Percentiles rank a stretch among this genome's conserved stretches.
phyloP scores from a whole-genome alignment of 208 protist species.

The Leptomonas seymouri region DNA sequence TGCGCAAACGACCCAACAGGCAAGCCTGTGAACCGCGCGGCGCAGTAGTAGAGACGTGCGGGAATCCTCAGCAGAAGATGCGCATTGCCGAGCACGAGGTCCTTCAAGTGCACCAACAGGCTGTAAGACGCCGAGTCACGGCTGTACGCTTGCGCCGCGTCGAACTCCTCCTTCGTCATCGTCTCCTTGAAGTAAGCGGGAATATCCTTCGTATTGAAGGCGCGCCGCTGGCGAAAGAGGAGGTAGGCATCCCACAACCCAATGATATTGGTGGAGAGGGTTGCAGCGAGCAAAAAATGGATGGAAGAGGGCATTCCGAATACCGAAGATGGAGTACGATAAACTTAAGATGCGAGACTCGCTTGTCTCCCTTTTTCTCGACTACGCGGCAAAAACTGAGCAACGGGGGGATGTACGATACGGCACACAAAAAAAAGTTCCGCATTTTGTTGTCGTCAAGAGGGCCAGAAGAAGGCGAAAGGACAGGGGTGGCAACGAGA shows the following conservation, averaged over 20 bases:
- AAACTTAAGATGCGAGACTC: not conserved
- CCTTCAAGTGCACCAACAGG: slow-evolving; percentile 40
- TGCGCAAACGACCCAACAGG: slow-evolving; percentile 57
- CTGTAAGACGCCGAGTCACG: slow-evolving; percentile 35
- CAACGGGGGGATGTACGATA: no score
- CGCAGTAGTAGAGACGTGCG: slow-evolving; percentile 45
- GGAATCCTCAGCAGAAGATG: slow-evolving; percentile 40
- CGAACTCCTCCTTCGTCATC: slow-evolving; percentile 49
- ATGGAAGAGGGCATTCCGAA: slow-evolving; percentile 7
- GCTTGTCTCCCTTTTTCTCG: not conserved
- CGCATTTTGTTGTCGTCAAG: not conserved
- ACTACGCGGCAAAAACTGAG: not conserved
- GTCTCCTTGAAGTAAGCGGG: slow-evolving; percentile 33
- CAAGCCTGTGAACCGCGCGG: slow-evolving; percentile 25
- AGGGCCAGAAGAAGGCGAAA: not conserved
- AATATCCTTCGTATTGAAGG: slow-evolving; percentile 20
- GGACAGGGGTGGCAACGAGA: not conserved
- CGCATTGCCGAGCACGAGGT: slow-evolving; percentile 36
- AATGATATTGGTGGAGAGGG: slow-evolving; percentile 51
- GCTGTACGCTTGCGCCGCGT: slow-evolving; percentile 48
- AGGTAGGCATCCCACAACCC: slow-evolving; percentile 63
- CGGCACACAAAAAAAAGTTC: not conserved
- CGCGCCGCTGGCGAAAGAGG: slow-evolving; percentile 44
- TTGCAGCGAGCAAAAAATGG: slow-evolving; percentile 43
- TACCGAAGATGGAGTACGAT: no score